phyloP scores from a whole-genome alignment of 768 basidiomycete genomes.

The Hypholoma sublateritium region DNA sequence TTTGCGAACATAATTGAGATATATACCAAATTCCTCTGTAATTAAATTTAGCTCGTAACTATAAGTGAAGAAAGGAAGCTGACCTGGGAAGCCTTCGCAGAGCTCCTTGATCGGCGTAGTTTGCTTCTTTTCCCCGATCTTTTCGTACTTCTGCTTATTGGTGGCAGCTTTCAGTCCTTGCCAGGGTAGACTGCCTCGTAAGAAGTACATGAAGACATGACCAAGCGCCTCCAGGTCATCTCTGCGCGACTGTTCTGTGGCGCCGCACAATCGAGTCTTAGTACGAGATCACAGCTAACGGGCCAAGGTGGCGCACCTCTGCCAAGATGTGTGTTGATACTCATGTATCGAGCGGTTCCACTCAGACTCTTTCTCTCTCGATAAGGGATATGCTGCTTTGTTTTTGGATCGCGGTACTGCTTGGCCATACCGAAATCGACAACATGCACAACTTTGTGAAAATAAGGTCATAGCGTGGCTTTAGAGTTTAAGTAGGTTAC shows the following conservation, averaged over 20 bases:
- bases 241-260: conserved; percentile 81
- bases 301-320: conserved; percentile 58
- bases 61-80: conserved; percentile 20
- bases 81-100: conserved; percentile 93
- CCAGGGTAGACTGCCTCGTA: conserved; percentile 96
- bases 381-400: conserved; percentile 99
- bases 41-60: conserved; percentile 4
- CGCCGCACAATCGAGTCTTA: conserved; percentile 7
- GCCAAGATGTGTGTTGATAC: conserved; percentile 98
- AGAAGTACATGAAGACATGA: conserved; percentile 99
- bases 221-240: conserved; percentile 99
- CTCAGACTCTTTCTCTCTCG: conserved; percentile 96
- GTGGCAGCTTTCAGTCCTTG: conserved; percentile 99
- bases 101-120: conserved; percentile 97
- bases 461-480: conserved; percentile 2
- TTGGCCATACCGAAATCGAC: conserved; percentile 99
- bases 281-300: conserved; percentile 1
- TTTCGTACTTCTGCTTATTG: conserved; percentile 99
- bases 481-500: neutral
- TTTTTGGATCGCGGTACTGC: conserved; percentile 98
- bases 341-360: conserved; percentile 99
- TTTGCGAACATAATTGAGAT: conserved; percentile 98
- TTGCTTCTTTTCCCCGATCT: conserved; percentile 99
- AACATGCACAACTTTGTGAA: conserved; percentile 72
- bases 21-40: conserved; percentile 96